A percentile compares a stretch with the other conserved stretches of the same genome.
phyloP scores from a whole-genome alignment of 2,329 filamentous ascomycete genomes.

The Microsporum ferrugineum region DNA sequence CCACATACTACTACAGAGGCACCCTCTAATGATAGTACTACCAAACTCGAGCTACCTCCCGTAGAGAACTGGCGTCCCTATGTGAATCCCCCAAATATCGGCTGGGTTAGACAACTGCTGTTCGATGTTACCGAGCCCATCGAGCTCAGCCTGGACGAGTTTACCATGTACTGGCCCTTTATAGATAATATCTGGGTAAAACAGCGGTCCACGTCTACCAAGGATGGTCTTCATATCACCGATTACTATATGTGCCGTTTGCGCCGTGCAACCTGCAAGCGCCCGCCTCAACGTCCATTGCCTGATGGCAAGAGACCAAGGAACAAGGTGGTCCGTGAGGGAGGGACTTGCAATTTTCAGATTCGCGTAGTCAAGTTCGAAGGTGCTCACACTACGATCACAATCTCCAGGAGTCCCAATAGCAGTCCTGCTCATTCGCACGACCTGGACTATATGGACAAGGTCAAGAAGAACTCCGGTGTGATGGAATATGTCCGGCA shows the following conservation, averaged over 20 bases:
- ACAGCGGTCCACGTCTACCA: constrained; percentile 33
- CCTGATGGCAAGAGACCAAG: constrained; percentile 37
- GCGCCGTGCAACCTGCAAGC: constrained; percentile 30
- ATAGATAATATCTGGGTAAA: constrained; percentile 43
- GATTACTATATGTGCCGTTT: constrained; percentile 40
- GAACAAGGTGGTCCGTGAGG: constrained; percentile 36
- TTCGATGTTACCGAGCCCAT: constrained; percentile 38
- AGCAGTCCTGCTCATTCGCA: constrained; percentile 34
- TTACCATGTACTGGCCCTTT: constrained; percentile 39
- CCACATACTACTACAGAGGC: background rate
- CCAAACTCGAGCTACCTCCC: background rate
- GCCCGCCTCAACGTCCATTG: constrained; percentile 29
- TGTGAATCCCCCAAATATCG: constrained; percentile 34
- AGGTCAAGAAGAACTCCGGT: constrained; percentile 38
- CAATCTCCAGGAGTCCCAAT: constrained; percentile 32
- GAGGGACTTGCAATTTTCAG: constrained; percentile 37
- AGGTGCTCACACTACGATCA: constrained; percentile 34
- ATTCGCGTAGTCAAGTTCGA: constrained; percentile 38
- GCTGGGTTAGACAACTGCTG: constrained; percentile 32
- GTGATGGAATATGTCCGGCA: constrained; percentile 37
- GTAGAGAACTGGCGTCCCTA: constrained; percentile 13
- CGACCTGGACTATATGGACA: constrained; percentile 38
- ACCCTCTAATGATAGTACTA: background rate
- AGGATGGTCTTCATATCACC: constrained; percentile 32
- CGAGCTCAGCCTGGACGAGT: constrained; percentile 37